A percentile compares a stretch with the other conserved stretches of the same genome.
These are phyloP conservation scores for Usnea hakonensis DNA, from an alignment of 495 filamentous ascomycete species.

Conservation along the genomic window DNA sequence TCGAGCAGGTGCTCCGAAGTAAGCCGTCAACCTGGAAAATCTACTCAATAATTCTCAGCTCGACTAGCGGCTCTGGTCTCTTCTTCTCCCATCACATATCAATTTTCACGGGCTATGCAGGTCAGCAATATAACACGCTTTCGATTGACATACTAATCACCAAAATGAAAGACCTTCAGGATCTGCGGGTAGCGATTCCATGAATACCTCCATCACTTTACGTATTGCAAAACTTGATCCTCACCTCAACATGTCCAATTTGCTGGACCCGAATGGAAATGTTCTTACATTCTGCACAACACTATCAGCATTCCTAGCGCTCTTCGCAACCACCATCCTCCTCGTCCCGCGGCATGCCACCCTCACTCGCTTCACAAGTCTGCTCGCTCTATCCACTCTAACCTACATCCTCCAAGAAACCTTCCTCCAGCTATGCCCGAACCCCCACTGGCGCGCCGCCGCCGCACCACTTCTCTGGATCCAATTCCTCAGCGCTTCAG, in stretches of 20 bases:
- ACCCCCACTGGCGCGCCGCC: background rate
- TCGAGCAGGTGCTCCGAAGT: too few relatives aligned
- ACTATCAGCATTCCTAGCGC: background rate
- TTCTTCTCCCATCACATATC: background rate
- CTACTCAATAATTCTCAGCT: too few relatives aligned
- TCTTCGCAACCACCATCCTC: background rate
- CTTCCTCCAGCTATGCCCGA: background rate
- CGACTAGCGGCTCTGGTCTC: background rate
- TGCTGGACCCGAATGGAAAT: background rate
- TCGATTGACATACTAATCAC: background rate
- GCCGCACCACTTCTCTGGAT: background rate
- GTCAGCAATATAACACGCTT: background rate
- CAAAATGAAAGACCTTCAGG: background rate
- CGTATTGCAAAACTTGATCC: background rate
- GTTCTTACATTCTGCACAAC: background rate
- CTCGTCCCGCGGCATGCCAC: background rate
- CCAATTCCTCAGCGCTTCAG: background rate
- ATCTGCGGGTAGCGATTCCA: background rate
- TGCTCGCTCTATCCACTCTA: background rate
- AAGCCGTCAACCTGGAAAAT: too few relatives aligned
- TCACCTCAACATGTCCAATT: background rate
- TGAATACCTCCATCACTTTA: background rate
- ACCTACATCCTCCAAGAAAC: background rate
- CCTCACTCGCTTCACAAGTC: background rate
- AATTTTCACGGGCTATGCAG: background rate